Base-by-base conservation (phyloP, 1,139 yeast species). In the Taiozyma sp. region DNA sequence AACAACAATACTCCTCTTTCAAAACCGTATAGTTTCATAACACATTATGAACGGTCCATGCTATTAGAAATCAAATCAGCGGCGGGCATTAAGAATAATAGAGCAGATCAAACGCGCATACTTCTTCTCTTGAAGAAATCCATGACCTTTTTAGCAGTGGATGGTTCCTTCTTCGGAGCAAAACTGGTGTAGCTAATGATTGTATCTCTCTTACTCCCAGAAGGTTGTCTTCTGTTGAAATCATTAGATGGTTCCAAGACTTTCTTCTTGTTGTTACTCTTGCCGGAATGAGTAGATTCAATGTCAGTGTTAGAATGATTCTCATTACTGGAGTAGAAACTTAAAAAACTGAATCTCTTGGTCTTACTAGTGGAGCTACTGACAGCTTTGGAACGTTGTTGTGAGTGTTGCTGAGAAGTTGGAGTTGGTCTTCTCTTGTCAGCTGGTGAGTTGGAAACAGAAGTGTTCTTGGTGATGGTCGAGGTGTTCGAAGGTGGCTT, bases 41-140 rank as follows among this genome's bases (percentile, higher is more conserved):
- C 24, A 37, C 24, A 19, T 13, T 37, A 10, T 37, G 24, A 37
- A 19, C 41, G 19, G n/a, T 37, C 3, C 21, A 37, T 32, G 35
- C 16, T 32, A 32, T 1, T 7, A 32, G 14, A 32, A 32, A 32
- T 19, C 22, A 19, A 37, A 28, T 28, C 41, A 19, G 9, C 24
- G 24, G 9, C 19, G 16, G 41, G 4, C 41, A 37, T 19, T 16
- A 19, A 37, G 41, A 37, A 19, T 32, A n/a, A 32, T 32, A 2
- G 19, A 37, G 14, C 6, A 21, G 13, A 37, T 37, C 53, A 53
- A 50, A 57, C 55, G 28, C 73, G 66, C 68, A 70, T 79, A 66
- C 91, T 85, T 69, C 89, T 80, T 67, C 93, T 78, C 65, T 85
- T 85, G 71, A 86, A 85, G 65, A 86, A 86, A 65, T 86, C 91